Evolutionary conservation across 2,329 filamentous ascomycete species (phyloP).

Genomic region (Colletotrichum viniferum): DNA sequence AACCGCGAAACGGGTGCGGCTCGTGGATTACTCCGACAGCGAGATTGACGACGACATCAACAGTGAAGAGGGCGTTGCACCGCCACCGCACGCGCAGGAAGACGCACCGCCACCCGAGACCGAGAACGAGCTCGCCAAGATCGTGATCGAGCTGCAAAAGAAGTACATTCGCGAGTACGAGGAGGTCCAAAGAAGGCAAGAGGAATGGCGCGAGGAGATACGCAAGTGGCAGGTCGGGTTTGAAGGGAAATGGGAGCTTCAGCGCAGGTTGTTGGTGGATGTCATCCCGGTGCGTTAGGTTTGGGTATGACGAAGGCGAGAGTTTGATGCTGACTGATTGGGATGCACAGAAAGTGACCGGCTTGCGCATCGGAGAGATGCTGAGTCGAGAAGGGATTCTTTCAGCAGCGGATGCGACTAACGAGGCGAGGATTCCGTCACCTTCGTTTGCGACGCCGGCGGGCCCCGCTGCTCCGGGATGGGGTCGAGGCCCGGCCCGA

Average conservation of each 20-base stretch:
- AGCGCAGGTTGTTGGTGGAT: background rate
- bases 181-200: background rate
- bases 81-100: background rate
- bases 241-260: background rate
- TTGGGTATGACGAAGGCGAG: too few species aligned
- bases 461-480: background rate
- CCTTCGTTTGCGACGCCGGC: background rate
- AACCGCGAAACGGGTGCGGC: rapidly evolving
- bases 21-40: background rate
- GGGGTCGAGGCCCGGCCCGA: background rate
- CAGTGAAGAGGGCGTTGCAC: background rate
- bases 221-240: background rate
- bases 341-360: background rate
- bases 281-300: background rate
- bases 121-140: background rate
- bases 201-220: background rate
- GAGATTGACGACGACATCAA: background rate
- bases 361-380: background rate
- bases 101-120: background rate
- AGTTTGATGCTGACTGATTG: background rate
- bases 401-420: background rate
- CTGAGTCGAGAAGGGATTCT: too few species aligned
- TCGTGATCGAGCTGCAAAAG: background rate
- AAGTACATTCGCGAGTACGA: background rate
- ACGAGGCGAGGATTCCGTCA: background rate